Conservation (phyloP, 2,329 filamentous ascomycete genomes). For the Apiospora pterosperma region DNA sequence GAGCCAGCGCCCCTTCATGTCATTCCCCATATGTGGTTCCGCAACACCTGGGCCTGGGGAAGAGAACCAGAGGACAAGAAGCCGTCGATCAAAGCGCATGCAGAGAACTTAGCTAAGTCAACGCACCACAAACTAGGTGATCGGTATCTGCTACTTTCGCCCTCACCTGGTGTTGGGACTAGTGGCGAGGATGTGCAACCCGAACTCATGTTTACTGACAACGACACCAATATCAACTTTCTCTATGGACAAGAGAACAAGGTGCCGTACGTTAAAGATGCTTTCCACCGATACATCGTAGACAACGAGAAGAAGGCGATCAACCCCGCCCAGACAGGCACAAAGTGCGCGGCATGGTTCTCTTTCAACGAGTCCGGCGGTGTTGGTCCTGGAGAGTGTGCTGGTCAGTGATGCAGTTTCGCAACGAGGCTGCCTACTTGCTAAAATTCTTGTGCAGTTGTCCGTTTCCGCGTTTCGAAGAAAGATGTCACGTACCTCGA, state of each 20-base stretch:
- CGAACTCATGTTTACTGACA: constrained; percentile 86
- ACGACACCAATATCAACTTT: constrained; percentile 81
- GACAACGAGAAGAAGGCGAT: constrained; percentile 75
- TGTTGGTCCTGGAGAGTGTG: constrained; percentile 86
- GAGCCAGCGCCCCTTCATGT: constrained; percentile 91
- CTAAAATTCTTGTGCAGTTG: constrained; percentile 50
- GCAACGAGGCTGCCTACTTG: background rate
- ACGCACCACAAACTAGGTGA: constrained; percentile 78
- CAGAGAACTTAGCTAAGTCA: constrained; percentile 69
- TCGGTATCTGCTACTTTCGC: constrained; percentile 79
- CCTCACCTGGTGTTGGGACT: constrained; percentile 79
- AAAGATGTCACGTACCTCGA: constrained; percentile 77
- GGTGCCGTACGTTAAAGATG: constrained; percentile 87
- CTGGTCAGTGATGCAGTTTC: constrained; percentile 54
- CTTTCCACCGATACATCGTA: constrained; percentile 86
- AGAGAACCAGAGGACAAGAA: constrained; percentile 72
- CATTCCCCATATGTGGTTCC: constrained; percentile 92
- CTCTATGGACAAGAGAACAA: constrained; percentile 79
- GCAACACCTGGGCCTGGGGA: constrained; percentile 97
- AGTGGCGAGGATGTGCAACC: constrained; percentile 83
- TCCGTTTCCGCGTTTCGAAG: constrained; percentile 83
- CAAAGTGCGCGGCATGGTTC: constrained; percentile 90
- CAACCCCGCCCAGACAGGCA: constrained; percentile 77
- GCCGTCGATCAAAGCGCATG: constrained; percentile 68
- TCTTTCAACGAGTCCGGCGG: constrained; percentile 86